Evolutionary conservation across 495 filamentous ascomycete genomes (phyloP).

Genomic region (Talaromyces nanjingensis): DNA sequence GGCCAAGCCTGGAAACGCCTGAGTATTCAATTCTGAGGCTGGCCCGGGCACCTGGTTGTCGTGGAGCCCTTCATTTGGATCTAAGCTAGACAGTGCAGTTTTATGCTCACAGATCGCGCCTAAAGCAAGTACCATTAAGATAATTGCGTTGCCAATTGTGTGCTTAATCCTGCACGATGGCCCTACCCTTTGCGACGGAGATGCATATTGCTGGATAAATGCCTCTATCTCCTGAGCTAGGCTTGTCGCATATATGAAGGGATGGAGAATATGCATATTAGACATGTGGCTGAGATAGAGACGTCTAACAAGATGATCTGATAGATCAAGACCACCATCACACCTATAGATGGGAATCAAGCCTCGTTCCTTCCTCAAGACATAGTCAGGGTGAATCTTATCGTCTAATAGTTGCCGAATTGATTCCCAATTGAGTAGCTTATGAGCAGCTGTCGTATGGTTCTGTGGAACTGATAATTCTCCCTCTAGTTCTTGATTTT

Average conservation of each 20-base stretch:
- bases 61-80: neutral
- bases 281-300: conserved; percentile 69
- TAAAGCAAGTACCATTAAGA: conserved; percentile 76
- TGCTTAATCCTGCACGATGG: conserved; percentile 20
- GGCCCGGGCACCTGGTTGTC: neutral
- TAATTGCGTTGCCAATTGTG: conserved; percentile 59
- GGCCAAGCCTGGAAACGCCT: conserved; percentile 61
- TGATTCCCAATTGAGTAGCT: conserved; percentile 61
- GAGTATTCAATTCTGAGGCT: neutral
- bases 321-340: conserved; percentile 56
- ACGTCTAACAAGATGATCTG: conserved; percentile 54
- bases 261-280: conserved; percentile 83
- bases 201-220: conserved; percentile 43
- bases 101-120: conserved; percentile 73
- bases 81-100: conserved; percentile 53
- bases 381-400: conserved; percentile 51
- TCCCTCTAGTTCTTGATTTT: conserved; percentile 24
- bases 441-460: conserved; percentile 76
- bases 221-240: conserved; percentile 40
- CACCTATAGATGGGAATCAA: conserved; percentile 69
- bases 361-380: conserved; percentile 73
- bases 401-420: conserved; percentile 50
- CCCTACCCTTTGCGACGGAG: conserved; percentile 9
- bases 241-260: conserved; percentile 60
- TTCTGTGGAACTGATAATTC: conserved; percentile 63